Evolutionary conservation across 164 flowering plant species (phyloP), one percentile per base, ranked within the genome.

Genomic region (Magnolia kwangsiensis): DNA sequence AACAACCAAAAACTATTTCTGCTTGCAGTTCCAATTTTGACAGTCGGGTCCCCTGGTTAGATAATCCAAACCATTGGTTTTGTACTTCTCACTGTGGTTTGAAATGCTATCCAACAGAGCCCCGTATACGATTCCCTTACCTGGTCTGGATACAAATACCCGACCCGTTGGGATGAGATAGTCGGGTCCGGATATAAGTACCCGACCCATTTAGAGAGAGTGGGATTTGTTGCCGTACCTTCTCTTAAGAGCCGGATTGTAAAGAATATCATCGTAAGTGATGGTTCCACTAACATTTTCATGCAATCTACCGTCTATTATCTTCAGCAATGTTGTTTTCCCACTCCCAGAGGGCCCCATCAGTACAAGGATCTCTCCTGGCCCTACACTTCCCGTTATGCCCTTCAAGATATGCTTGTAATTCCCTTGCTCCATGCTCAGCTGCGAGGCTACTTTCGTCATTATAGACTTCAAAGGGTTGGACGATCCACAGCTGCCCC

Each of bases 271-370:
- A 84, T 94, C 91, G 82, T 91, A 96, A 67, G 97, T 91, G 16
- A 96, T 76, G 10, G 74, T 84, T 72, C 98, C 98, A 72, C 78
- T 87, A 9, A 92, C 93, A 87, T 89, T 88, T 14, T 90, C 93
- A 16, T 82, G 90, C 76, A 96, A 64, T 83, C 99, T 86, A 31
- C 98, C 99, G 3, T 96, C 97, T 4, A 96, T 76, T 51, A 91
- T 85, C 84, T 90, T 91, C 66, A 94, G 83, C 59, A 94, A 82
- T 20, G 99, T 96, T 51, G 99, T 94, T 74, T 96, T 96, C 10
- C 99, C 99, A 78, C 99, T 94, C 6, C 99, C 99, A 16, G 99
- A 96, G 79, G 99, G 98, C 69, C 99, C 99, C 99, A 96, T 96
- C 73, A 96, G 80, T 58, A 98, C 98, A 72, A 96, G 93, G 51